Evolutionary conservation across 2,329 filamentous ascomycete species (phyloP).

Genomic region (Sporothrix humicola): DNA sequence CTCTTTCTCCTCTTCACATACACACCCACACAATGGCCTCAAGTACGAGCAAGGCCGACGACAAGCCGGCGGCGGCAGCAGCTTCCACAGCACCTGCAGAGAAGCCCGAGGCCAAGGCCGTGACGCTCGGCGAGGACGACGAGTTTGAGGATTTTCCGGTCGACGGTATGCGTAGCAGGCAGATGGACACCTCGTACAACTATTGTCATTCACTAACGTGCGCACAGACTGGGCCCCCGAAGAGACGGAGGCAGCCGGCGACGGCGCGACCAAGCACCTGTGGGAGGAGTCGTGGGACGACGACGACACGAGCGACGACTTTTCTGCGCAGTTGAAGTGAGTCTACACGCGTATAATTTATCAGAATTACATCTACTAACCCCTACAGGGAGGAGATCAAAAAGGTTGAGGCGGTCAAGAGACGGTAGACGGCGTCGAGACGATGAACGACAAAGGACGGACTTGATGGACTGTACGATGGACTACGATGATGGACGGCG

Average conservation of each 20-base stretch:
- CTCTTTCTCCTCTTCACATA: no score
- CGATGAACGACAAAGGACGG: conserved; percentile 35
- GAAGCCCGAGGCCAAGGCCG: conserved; percentile 57
- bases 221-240: conserved; percentile 85
- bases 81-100: conserved; percentile 58
- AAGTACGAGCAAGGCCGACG: conserved; percentile 45
- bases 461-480: neutral
- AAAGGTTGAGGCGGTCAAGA: conserved; percentile 83
- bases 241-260: conserved; percentile 77
- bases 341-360: conserved; percentile 42
- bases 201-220: conserved; percentile 16
- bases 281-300: conserved; percentile 99
- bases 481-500: neutral
- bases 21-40: conserved; percentile 45
- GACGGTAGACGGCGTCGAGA: conserved; percentile 50
- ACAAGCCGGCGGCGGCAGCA: conserved; percentile 45
- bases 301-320: conserved; percentile 95
- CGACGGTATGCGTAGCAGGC: conserved; percentile 67
- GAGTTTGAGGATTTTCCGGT: conserved; percentile 99
- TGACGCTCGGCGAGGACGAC: conserved; percentile 91
- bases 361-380: neutral
- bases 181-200: neutral
- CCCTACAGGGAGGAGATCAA: conserved; percentile 80
- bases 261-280: conserved; percentile 73
- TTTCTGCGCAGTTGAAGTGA: conserved; percentile 91